phyloP scores from a whole-genome alignment of 441 rosid species.

The Sinapis alba region DNA sequence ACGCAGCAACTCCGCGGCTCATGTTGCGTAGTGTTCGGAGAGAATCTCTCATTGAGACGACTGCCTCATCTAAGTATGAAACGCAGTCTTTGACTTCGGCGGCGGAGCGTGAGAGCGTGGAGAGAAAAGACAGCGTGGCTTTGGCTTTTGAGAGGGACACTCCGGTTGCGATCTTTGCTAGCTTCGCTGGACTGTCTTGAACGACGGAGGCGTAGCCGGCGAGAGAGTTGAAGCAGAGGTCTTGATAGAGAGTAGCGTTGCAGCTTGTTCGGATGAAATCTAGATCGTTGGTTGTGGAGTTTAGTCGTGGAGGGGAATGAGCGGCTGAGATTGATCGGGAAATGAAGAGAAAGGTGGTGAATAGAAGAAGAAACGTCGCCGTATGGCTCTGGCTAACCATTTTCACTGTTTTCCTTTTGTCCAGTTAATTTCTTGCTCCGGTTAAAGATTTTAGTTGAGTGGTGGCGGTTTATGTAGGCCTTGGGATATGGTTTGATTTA shows the following conservation, averaged over 20 bases:
- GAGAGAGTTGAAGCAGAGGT: conserved; percentile 73
- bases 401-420: conserved; percentile 4
- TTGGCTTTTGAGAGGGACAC: conserved; percentile 58
- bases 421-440: not conserved
- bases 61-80: conserved; percentile 76
- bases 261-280: conserved; percentile 79
- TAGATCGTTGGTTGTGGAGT: conserved; percentile 41
- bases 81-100: conserved; percentile 81
- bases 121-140: conserved; percentile 52
- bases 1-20: conserved; percentile 23
- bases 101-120: conserved; percentile 41
- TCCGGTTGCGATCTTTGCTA: conserved; percentile 65
- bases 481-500: conserved; percentile 3
- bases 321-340: conserved; percentile 38
- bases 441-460: not conserved
- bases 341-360: conserved; percentile 40
- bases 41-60: conserved; percentile 79
- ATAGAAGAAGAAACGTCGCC: conserved; percentile 26
- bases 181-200: conserved; percentile 54
- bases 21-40: conserved; percentile 72
- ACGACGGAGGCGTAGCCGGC: conserved; percentile 60
- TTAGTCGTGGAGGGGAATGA: conserved; percentile 17
- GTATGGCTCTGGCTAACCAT: conserved; percentile 27
- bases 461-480: conserved; percentile 30
- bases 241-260: conserved; percentile 74